phyloP scores from a whole-genome alignment of 805 yeast genomes.

The Candida ipomoeae region DNA sequence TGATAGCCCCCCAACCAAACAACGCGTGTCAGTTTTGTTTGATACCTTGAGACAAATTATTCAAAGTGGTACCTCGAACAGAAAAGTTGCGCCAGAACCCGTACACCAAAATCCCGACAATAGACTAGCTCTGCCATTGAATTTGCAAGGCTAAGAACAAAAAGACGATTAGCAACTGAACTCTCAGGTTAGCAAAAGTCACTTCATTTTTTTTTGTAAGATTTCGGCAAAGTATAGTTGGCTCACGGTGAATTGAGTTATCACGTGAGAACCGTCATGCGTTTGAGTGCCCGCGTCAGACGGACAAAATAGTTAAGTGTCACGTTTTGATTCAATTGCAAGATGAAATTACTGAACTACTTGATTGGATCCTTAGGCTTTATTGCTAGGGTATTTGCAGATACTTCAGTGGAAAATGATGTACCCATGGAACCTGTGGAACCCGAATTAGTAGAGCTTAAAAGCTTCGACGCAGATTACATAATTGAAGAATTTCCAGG shows the following conservation, averaged over 20 bases:
- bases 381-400: constrained; percentile 8
- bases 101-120: not conserved
- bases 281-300: not conserved
- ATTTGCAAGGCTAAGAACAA: not conserved
- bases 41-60: not conserved
- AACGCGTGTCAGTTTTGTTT: not conserved
- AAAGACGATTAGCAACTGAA: not conserved
- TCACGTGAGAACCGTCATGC: constrained; percentile 1
- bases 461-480: constrained; percentile 47
- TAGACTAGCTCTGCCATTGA: not conserved
- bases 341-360: constrained; percentile 11
- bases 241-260: not conserved
- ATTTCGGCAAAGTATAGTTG: not conserved
- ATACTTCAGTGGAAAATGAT: not conserved
- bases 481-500: constrained; percentile 44
- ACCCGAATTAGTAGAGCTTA: constrained; percentile 9
- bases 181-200: not conserved
- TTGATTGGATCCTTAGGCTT: constrained; percentile 8
- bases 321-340: not conserved
- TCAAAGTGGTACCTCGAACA: not conserved
- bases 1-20: not conserved
- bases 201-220: not conserved
- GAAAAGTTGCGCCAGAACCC: constrained; percentile 6
- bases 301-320: not conserved
- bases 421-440: constrained; percentile 2